These are phyloP conservation scores for Plasmodium coatneyi DNA, from an alignment of 169 alveolate genomes.

Conservation along the genomic window DNA sequence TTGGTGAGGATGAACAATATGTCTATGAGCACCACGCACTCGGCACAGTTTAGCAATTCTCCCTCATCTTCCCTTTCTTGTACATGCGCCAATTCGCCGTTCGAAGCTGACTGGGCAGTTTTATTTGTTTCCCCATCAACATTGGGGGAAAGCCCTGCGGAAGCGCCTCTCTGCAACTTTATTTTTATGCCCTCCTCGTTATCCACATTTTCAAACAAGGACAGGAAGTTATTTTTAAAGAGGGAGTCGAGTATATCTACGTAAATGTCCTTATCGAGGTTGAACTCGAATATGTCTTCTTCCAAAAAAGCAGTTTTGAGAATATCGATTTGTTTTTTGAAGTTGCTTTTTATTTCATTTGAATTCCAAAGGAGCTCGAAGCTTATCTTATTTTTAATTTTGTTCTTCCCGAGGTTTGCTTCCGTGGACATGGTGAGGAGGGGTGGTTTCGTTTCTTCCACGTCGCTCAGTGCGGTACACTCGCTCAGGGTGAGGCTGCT, in stretches of 20 bases:
- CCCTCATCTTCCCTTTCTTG: not conserved
- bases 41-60: not conserved
- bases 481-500: slow-evolving; percentile 22
- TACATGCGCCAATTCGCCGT: not conserved
- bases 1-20: slow-evolving; percentile 53
- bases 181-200: slow-evolving; percentile 3
- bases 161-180: not conserved
- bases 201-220: slow-evolving; percentile 29
- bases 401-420: not conserved
- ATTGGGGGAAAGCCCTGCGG: not conserved
- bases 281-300: slow-evolving; percentile 50
- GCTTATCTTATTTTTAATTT: slow-evolving; percentile 73
- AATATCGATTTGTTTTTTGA: slow-evolving; percentile 54
- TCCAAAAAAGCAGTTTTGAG: slow-evolving; percentile 74
- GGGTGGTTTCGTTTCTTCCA: slow-evolving; percentile 22
- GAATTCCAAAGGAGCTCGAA: slow-evolving; percentile 74
- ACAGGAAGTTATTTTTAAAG: slow-evolving; percentile 35
- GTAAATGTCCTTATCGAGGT: slow-evolving; percentile 58
- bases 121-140: not conserved
- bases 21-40: slow-evolving; percentile 40
- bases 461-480: slow-evolving; percentile 2
- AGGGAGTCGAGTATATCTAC: slow-evolving; percentile 68
- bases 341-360: slow-evolving; percentile 37
- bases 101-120: not conserved
- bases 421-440: not conserved